Percentiles rank a stretch among this genome's conserved stretches.
Conservation (phyloP, 202 grass and related monocot genomes). For the Zizania palustris region DNA sequence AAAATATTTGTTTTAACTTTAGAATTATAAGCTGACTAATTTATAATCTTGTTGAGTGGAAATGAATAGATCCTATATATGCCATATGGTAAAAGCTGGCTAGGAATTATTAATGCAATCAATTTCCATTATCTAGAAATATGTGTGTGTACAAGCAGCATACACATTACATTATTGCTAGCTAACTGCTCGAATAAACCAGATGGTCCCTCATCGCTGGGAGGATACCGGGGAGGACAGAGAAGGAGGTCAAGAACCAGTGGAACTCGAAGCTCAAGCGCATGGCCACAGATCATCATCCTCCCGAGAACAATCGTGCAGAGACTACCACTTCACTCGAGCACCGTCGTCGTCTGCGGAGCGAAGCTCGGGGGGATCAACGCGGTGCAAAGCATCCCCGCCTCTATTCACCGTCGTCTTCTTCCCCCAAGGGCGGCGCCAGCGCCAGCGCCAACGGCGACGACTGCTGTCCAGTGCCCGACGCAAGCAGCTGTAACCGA, state of each 20-base stretch:
- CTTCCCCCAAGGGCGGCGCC: too few species aligned
- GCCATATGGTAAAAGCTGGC: too few species aligned
- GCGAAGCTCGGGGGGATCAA: neutral
- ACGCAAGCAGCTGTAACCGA: neutral
- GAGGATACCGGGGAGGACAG: slow-evolving; percentile 57
- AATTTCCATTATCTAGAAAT: too few species aligned
- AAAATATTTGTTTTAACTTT: too few species aligned
- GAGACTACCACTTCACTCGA: neutral
- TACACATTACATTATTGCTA: too few species aligned
- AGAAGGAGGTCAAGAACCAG: slow-evolving; percentile 49
- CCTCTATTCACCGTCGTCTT: neutral
- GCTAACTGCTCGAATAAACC: too few species aligned
- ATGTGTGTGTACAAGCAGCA: too few species aligned
- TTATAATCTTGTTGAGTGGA: too few species aligned
- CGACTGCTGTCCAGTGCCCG: neutral
- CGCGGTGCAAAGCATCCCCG: neutral
- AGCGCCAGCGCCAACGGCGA: too few species aligned
- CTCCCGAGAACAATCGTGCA: slow-evolving; percentile 2
- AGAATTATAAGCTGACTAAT: too few species aligned
- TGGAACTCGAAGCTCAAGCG: slow-evolving; percentile 51
- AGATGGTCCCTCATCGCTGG: slow-evolving; percentile 70
- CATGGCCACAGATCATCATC: slow-evolving; percentile 1
- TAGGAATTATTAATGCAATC: too few species aligned
- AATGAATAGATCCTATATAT: too few species aligned
- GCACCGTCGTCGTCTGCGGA: neutral